Evolutionary conservation across 495 filamentous ascomycete species (phyloP).

Genomic region (Aspergillus biplanus): DNA sequence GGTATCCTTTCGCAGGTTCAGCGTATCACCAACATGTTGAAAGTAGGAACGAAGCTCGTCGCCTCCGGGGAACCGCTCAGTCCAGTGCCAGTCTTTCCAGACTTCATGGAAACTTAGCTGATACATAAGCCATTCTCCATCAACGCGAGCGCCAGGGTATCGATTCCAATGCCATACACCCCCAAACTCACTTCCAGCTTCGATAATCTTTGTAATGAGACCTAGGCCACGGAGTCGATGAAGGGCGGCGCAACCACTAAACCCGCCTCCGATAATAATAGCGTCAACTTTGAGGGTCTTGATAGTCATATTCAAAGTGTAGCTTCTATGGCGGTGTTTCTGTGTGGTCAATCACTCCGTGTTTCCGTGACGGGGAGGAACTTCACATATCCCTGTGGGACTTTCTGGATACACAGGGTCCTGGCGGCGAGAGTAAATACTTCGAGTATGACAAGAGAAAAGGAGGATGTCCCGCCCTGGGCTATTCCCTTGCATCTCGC

Average conservation of each 20-base stretch:
- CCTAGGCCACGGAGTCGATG: constrained; percentile 49
- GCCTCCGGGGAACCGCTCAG: constrained; percentile 52
- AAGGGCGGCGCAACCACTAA: constrained; percentile 42
- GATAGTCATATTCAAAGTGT: neutral
- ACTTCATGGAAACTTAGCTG: constrained; percentile 54
- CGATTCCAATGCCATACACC: constrained; percentile 59
- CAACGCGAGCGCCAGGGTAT: constrained; percentile 55
- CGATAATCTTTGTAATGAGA: constrained; percentile 42
- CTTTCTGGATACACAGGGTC: no score
- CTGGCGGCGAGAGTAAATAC: no score
- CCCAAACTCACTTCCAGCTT: constrained; percentile 50
- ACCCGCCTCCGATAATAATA: constrained; percentile 40
- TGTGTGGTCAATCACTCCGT: neutral
- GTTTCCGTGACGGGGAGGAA: no score
- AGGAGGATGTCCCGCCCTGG: no score
- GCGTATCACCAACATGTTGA: constrained; percentile 54
- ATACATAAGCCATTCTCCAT: constrained; percentile 56
- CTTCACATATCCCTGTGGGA: no score
- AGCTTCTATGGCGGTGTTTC: no score
- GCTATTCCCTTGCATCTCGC: no score
- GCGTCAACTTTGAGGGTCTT: constrained; percentile 26
- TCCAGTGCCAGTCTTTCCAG: constrained; percentile 58
- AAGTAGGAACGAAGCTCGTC: constrained; percentile 59
- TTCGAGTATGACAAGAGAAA: no score
- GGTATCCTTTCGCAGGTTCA: constrained; percentile 55